Evolutionary conservation across 176 grass and related monocot genomes (phyloP).

Genomic region (Cenchrus americanus): DNA sequence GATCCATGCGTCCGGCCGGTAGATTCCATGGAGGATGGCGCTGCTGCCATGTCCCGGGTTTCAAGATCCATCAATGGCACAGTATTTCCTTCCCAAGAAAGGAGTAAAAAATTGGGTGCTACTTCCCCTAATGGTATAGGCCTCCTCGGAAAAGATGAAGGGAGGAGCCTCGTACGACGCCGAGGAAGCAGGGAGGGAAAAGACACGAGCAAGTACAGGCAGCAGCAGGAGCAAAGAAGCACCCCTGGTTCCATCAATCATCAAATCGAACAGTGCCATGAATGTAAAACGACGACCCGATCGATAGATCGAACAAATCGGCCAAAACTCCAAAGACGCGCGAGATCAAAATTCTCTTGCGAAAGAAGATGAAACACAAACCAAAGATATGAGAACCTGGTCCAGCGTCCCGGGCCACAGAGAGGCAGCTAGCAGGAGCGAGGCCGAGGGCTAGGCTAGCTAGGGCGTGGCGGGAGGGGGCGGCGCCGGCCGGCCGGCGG

Average conservation of each 20-base stretch:
- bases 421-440: too few relatives aligned
- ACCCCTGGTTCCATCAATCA: neutral
- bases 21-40: slow-evolving; percentile 32
- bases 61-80: slow-evolving; percentile 42
- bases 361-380: neutral
- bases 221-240: neutral
- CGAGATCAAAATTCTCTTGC: neutral
- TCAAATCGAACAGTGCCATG: slow-evolving; percentile 51
- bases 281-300: neutral
- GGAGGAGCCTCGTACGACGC: slow-evolving; percentile 29
- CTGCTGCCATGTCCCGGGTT: neutral
- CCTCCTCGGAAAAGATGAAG: slow-evolving; percentile 59
- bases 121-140: slow-evolving; percentile 22
- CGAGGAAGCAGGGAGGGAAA: slow-evolving; percentile 3
- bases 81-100: slow-evolving; percentile 47
- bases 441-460: neutral
- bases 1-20: slow-evolving; percentile 11
- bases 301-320: neutral
- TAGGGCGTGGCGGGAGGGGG: neutral
- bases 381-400: neutral
- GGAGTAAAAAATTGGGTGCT: slow-evolving; percentile 28
- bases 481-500: slow-evolving; percentile 31
- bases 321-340: neutral
- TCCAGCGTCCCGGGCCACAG: too few relatives aligned
- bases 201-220: slow-evolving; percentile 28